A percentile compares a stretch with the other conserved stretches of the same genome.
Conservation (phyloP, 768 basidiomycete species). For the Tylopilus rubrobrunneus region DNA sequence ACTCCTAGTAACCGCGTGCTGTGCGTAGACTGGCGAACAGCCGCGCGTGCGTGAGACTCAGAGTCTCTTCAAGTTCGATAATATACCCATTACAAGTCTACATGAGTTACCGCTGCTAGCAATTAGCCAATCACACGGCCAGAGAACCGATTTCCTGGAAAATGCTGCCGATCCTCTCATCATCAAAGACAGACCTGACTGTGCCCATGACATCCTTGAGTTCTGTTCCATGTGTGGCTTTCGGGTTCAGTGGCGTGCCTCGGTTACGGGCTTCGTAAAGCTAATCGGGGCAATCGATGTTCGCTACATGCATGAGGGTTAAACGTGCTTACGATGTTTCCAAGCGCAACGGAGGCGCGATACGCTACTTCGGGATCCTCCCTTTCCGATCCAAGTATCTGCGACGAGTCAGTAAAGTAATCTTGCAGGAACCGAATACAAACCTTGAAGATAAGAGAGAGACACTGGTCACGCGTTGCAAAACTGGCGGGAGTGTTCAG, state of each 20-base stretch:
- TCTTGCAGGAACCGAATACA: slow-evolving; percentile 1
- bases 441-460: slow-evolving; percentile 47
- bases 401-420: slow-evolving; percentile 5
- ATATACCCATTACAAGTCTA: background rate
- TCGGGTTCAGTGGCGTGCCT: slow-evolving; percentile 30
- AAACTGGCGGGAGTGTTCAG: slow-evolving; percentile 41
- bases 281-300: slow-evolving; percentile 32
- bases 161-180: slow-evolving; percentile 55
- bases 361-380: slow-evolving; percentile 68
- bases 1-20: background rate
- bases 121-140: slow-evolving; percentile 15
- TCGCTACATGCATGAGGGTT: background rate
- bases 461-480: slow-evolving; percentile 38
- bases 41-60: background rate
- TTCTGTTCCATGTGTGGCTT: slow-evolving; percentile 36
- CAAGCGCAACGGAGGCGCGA: slow-evolving; percentile 66
- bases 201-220: slow-evolving; percentile 38
- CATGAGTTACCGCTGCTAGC: background rate
- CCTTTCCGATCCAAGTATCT: slow-evolving; percentile 38
- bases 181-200: slow-evolving; percentile 48
- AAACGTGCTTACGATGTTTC: slow-evolving; percentile 55
- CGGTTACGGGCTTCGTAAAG: slow-evolving; percentile 43
- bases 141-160: slow-evolving; percentile 46
- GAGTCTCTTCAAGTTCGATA: background rate
- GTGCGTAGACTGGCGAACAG: background rate